Conservation (phyloP, 805 yeast genomes). For the Spathaspora hagerdaliae region DNA sequence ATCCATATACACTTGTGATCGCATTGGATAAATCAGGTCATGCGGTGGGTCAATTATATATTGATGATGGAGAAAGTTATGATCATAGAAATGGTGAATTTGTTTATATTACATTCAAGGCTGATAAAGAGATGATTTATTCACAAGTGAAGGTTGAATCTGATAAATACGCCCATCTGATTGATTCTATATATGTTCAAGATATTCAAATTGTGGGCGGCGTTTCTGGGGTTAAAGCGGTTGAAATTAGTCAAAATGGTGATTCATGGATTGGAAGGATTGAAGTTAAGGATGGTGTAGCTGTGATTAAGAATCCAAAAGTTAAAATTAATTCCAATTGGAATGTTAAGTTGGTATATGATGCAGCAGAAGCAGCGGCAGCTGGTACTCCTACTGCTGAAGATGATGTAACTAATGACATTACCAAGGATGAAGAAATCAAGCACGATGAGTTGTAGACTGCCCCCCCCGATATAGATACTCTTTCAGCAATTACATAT, state of each 20-base stretch:
- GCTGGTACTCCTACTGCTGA: too few species aligned
- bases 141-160: conserved; percentile 7
- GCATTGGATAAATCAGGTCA: conserved; percentile 47
- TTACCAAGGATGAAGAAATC: conserved; percentile 1
- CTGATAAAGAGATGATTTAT: conserved; percentile 27
- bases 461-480: not conserved
- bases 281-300: conserved; percentile 10
- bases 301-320: conserved; percentile 46
- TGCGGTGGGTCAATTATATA: conserved; percentile 60
- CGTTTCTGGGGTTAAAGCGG: conserved; percentile 8
- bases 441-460: conserved; percentile 26
- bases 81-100: conserved; percentile 50
- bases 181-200: conserved; percentile 46
- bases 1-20: conserved; percentile 75
- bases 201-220: conserved; percentile 29
- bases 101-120: conserved; percentile 38
- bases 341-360: conserved; percentile 28
- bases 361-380: not conserved
- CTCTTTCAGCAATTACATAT: too few species aligned
- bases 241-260: conserved; percentile 34
- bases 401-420: not conserved
- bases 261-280: conserved; percentile 29
- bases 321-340: conserved; percentile 46
- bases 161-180: conserved; percentile 10
- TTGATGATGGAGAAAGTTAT: conserved; percentile 83